phyloP scores from a whole-genome alignment of 2,329 filamentous ascomycete species.

The Fusarium brachygibbosum region DNA sequence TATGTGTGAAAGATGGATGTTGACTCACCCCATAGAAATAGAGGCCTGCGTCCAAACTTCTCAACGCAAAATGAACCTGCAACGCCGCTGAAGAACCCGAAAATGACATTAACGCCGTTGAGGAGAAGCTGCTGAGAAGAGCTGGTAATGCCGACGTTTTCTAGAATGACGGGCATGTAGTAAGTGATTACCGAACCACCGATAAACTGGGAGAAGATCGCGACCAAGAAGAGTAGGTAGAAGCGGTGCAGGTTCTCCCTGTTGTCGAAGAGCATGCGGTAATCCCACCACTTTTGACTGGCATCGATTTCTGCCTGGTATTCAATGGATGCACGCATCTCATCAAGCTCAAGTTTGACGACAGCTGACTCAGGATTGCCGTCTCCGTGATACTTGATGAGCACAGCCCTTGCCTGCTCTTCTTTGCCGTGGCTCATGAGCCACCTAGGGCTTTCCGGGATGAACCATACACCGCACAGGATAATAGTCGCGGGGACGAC shows the following conservation, averaged over 20 bases:
- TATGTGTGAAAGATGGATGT: no score
- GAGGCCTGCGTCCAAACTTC: no score
- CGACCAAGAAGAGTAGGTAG: slow-evolving; percentile 1
- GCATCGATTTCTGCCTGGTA: slow-evolving; percentile 1
- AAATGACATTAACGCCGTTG: no score
- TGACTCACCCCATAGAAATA: no score
- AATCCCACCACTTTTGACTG: slow-evolving; percentile 16
- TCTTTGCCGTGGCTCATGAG: not conserved
- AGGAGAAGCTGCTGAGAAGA: no score
- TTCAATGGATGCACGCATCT: slow-evolving; percentile 4
- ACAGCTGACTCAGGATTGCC: slow-evolving; percentile 2
- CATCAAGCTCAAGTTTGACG: not conserved
- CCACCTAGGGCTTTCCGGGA: slow-evolving; percentile 8
- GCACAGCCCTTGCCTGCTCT: not conserved
- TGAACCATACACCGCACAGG: not conserved
- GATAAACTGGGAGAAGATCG: slow-evolving; percentile 4
- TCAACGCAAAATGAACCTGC: no score
- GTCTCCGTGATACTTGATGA: slow-evolving; percentile 1
- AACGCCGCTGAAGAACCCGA: no score
- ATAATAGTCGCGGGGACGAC: not conserved
- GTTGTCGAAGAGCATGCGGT: slow-evolving; percentile 4
- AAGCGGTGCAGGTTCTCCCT: slow-evolving; percentile 2
- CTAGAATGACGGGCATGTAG: no score
- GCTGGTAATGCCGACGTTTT: no score
- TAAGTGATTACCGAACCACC: no score